Percentiles rank a stretch among this genome's conserved stretches.
phyloP scores from a whole-genome alignment of 2,329 filamentous ascomycete species.

The Tricladium varicosporioides region DNA sequence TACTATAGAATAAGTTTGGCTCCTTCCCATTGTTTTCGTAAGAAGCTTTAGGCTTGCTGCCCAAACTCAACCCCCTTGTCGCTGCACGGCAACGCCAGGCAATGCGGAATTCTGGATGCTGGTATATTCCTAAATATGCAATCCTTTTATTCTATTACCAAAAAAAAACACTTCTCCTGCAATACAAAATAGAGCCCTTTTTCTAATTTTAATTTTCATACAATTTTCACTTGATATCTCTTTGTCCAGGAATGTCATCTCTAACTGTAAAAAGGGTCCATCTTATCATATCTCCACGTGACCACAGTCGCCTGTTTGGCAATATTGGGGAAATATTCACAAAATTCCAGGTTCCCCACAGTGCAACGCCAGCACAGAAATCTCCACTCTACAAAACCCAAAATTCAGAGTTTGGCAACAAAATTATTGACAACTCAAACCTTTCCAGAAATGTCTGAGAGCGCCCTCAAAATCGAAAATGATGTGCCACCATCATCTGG shows the following conservation, averaged over 20 bases:
- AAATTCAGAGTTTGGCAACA: constrained; percentile 1
- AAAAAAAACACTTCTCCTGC: not conserved
- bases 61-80: not conserved
- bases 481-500: constrained; percentile 33
- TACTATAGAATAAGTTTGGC: not conserved
- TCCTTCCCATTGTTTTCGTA: not conserved
- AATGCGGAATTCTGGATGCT: not conserved
- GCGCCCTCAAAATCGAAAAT: constrained; percentile 15
- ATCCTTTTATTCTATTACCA: not conserved
- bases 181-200: no score
- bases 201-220: no score
- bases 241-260: not conserved
- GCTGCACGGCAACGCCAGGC: not conserved
- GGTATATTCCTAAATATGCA: not conserved
- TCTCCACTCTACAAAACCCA: not conserved
- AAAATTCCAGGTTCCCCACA: constrained; percentile 2
- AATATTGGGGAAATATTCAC: not conserved
- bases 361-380: constrained; percentile 5
- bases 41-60: not conserved
- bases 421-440: constrained; percentile 3
- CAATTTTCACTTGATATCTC: not conserved
- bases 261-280: not conserved
- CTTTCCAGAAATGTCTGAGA: constrained; percentile 20
- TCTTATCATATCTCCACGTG: not conserved
- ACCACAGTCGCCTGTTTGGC: not conserved